These are phyloP conservation scores for Coemansia asiatica DNA, from an alignment of 192 early-diverging fungal genomes.

Conservation along the genomic window DNA sequence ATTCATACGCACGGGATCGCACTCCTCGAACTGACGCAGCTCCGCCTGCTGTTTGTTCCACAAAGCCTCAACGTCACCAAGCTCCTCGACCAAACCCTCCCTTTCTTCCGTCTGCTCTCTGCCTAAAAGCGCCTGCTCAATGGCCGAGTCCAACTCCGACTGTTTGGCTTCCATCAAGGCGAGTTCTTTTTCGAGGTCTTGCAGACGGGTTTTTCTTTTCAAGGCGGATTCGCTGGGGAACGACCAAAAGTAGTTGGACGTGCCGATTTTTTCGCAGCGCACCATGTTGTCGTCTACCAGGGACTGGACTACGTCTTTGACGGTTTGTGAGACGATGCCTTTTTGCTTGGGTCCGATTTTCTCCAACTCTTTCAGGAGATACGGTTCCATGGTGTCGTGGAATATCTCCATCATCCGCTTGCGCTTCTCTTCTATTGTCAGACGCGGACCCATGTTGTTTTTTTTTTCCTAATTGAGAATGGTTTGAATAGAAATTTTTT, in stretches of 20 bases:
- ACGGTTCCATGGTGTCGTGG: conserved; percentile 66
- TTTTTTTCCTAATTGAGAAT: no score
- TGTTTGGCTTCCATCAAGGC: conserved; percentile 48
- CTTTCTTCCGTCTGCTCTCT: conserved; percentile 71
- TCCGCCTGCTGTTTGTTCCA: conserved; percentile 55
- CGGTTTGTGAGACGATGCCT: conserved; percentile 77
- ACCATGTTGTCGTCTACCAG: conserved; percentile 83
- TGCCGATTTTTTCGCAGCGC: conserved; percentile 80
- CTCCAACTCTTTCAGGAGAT: conserved; percentile 83
- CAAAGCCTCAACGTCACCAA: conserved; percentile 55
- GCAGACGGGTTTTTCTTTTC: conserved; percentile 54
- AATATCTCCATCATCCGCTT: conserved; percentile 60
- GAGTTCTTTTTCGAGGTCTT: conserved; percentile 56
- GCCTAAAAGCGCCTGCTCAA: conserved; percentile 57
- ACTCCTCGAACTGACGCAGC: conserved; percentile 69
- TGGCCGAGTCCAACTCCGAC: conserved; percentile 46
- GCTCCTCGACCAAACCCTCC: conserved; percentile 46
- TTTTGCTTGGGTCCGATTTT: conserved; percentile 76
- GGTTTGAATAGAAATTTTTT: not conserved
- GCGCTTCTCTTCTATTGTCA: conserved; percentile 58
- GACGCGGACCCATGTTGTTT: conserved; percentile 25
- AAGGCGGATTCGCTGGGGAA: conserved; percentile 71
- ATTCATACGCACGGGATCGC: conserved; percentile 71
- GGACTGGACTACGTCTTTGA: conserved; percentile 81
- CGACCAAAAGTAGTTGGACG: conserved; percentile 91